Percentiles rank a stretch among this genome's conserved stretches.
These are phyloP conservation scores for Amanita muscaria DNA, from an alignment of 768 basidiomycete genomes.

Conservation along the genomic window DNA sequence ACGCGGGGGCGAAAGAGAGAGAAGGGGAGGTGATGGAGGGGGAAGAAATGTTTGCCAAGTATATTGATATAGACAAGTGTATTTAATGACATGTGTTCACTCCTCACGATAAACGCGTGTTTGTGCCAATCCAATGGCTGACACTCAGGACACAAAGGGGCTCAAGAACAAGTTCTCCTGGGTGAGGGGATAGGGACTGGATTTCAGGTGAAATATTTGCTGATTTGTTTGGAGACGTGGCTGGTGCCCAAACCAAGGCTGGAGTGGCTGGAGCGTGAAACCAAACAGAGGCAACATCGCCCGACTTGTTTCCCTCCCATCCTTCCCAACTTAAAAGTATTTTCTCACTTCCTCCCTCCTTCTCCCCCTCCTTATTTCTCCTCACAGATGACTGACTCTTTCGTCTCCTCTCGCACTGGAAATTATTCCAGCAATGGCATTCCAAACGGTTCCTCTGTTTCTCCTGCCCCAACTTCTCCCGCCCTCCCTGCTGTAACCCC, in stretches of 20 bases:
- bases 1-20: background rate
- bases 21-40: background rate
- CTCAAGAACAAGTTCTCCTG: conserved; percentile 21
- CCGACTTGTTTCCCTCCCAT: conserved; percentile 45
- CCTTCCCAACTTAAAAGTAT: conserved; percentile 45
- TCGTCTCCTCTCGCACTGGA: conserved; percentile 58
- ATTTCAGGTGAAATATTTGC: conserved; percentile 6
- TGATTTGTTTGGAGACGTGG: conserved; percentile 24
- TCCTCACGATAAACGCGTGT: too few species aligned
- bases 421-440: conserved; percentile 52
- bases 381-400: conserved; percentile 67
- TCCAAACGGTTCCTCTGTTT: conserved; percentile 57
- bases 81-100: too few species aligned
- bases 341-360: conserved; percentile 27
- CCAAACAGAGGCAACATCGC: conserved; percentile 42
- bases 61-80: conserved; percentile 30
- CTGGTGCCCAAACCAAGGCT: conserved; percentile 46
- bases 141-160: too few species aligned
- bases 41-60: conserved; percentile 32
- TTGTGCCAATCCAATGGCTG: too few species aligned
- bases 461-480: conserved; percentile 33
- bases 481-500: conserved; percentile 26
- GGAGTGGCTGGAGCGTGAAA: conserved; percentile 29
- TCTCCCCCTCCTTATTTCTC: conserved; percentile 19
- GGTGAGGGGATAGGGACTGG: conserved; percentile 25